Percentiles rank a stretch among this genome's conserved stretches.
Conservation (phyloP, 2,329 filamentous ascomycete genomes). For the Hypoxylon rubiginosum region DNA sequence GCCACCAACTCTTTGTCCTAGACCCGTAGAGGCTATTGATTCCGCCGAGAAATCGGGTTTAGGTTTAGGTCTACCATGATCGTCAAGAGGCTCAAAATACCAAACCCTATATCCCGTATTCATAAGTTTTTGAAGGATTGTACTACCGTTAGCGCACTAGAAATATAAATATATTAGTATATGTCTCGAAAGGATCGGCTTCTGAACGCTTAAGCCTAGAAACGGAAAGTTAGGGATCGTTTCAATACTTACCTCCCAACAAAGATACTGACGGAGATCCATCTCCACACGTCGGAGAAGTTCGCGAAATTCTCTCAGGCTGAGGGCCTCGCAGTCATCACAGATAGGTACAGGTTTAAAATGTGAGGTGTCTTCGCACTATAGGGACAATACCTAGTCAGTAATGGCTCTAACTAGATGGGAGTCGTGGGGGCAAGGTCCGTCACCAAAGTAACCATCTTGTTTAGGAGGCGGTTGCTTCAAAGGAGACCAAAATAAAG, state of each 20-base stretch:
- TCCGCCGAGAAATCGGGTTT: slow-evolving; percentile 4
- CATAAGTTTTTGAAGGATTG: neutral
- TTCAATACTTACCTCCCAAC: neutral
- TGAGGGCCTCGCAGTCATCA: slow-evolving; percentile 11
- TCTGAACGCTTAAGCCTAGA: no score
- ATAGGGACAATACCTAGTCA: neutral
- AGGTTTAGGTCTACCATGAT: no score
- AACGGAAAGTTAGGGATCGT: neutral
- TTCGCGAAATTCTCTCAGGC: neutral
- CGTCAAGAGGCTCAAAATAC: no score
- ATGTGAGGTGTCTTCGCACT: slow-evolving; percentile 31
- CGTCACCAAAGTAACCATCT: neutral
- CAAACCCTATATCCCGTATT: slow-evolving; percentile 10
- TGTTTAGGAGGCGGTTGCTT: no score
- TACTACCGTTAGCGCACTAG: neutral
- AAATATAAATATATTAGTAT: neutral
- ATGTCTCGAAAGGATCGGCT: no score
- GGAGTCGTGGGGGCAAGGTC: neutral
- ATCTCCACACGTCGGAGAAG: neutral
- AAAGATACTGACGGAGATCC: slow-evolving; percentile 27
- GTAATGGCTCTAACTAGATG: neutral
- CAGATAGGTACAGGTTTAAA: slow-evolving; percentile 16
- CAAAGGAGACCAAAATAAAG: neutral
- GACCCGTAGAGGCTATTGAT: slow-evolving; percentile 8
- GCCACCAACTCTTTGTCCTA: slow-evolving; percentile 6